These are phyloP conservation scores for Rhynchosporium secalis DNA, from an alignment of 2,329 filamentous ascomycete species.

Conservation along the genomic window DNA sequence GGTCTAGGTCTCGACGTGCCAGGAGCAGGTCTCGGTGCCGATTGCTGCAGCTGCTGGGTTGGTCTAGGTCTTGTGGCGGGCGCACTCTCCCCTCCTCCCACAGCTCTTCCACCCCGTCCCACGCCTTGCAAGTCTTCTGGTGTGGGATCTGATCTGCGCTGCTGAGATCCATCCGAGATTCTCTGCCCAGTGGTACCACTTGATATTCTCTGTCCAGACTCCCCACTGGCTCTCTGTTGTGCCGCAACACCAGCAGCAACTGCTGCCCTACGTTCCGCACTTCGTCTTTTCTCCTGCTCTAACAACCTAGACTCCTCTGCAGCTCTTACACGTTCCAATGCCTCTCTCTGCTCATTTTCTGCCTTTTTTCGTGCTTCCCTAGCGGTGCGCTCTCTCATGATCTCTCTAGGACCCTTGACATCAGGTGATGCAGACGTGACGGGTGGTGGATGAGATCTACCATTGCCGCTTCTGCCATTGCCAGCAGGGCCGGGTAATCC, in stretches of 20 bases:
- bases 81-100: constrained; percentile 36
- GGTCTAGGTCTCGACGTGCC: constrained; percentile 23
- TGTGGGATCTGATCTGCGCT: constrained; percentile 32
- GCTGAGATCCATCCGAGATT: constrained; percentile 38
- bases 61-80: constrained; percentile 36
- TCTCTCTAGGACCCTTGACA: constrained; percentile 82
- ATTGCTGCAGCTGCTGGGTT: constrained; percentile 29
- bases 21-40: constrained; percentile 26
- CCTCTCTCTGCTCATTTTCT: constrained; percentile 52
- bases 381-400: constrained; percentile 92
- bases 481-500: constrained; percentile 57
- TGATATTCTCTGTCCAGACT: constrained; percentile 24
- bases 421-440: constrained; percentile 52
- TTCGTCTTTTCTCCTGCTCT: constrained; percentile 55
- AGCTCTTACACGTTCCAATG: constrained; percentile 47
- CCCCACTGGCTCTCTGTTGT: constrained; percentile 31
- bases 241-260: constrained; percentile 52
- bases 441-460: constrained; percentile 49
- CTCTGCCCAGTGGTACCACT: constrained; percentile 32
- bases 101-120: constrained; percentile 32
- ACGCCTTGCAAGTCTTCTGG: constrained; percentile 34
- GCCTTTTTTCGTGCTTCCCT: constrained; percentile 70
- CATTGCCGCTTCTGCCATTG: constrained; percentile 54
- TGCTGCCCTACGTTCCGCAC: constrained; percentile 60
- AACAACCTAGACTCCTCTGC: constrained; percentile 56